Percentiles rank a stretch among this genome's conserved stretches.
phyloP scores from a whole-genome alignment of 2,329 filamentous ascomycete species.

The Aspergillus sp. region DNA sequence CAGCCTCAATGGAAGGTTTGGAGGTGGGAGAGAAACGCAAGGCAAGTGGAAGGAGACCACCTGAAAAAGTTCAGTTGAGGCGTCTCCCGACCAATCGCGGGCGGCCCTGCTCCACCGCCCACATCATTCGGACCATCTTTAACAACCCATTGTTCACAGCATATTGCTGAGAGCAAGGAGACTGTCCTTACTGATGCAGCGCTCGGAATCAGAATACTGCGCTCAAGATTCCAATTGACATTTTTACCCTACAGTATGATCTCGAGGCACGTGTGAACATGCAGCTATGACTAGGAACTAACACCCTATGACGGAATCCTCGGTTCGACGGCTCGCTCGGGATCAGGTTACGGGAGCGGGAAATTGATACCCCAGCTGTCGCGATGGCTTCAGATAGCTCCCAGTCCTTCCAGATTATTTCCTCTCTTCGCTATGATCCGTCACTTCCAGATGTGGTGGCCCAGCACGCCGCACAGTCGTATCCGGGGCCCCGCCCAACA shows the following conservation, averaged over 20 bases:
- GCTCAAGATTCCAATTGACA: not conserved
- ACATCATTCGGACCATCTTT: constrained; percentile 3
- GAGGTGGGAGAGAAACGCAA: not conserved
- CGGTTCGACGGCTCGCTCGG: no score
- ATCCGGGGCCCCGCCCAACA: constrained; percentile 41
- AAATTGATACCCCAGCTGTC: not conserved
- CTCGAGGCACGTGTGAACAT: no score
- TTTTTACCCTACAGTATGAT: not conserved
- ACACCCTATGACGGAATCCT: constrained; percentile 14
- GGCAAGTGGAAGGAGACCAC: constrained; percentile 6
- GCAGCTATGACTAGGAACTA: not conserved
- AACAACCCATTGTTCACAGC: no score
- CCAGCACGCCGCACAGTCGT: constrained; percentile 22
- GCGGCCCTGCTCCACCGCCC: constrained; percentile 15
- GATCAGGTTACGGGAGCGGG: no score
- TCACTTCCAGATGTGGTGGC: constrained; percentile 38
- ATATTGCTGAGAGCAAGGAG: constrained; percentile 2
- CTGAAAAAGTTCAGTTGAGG: constrained; percentile 25
- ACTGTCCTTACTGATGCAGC: no score
- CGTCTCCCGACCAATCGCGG: constrained; percentile 12
- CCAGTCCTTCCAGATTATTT: constrained; percentile 55
- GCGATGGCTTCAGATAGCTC: constrained; percentile 10
- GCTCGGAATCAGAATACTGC: no score
- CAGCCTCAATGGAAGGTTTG: not conserved
- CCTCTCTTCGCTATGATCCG: constrained; percentile 65